Conservation (phyloP, 2,329 filamentous ascomycete genomes). For the Metarhizium robertsii region DNA sequence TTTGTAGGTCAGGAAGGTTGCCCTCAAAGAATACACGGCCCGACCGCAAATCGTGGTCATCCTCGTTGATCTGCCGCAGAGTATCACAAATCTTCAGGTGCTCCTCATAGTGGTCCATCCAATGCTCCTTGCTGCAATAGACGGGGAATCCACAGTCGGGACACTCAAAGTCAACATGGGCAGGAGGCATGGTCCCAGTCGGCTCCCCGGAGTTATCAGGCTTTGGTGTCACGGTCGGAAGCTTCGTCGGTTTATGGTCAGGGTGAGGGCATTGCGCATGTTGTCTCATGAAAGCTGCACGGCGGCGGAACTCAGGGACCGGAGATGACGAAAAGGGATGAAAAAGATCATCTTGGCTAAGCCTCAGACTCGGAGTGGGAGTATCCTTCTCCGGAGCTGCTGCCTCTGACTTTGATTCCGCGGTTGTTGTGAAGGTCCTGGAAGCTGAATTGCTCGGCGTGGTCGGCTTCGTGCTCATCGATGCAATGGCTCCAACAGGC, state of each 20-base stretch:
- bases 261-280: conserved; percentile 92
- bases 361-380: conserved; percentile 20
- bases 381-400: conserved; percentile 14
- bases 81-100: conserved; percentile 91
- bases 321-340: conserved; percentile 87
- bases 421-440: conserved; percentile 22
- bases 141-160: conserved; percentile 92
- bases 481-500: conserved; percentile 15
- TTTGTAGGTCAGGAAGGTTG: conserved; percentile 77
- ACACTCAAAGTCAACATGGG: conserved; percentile 87
- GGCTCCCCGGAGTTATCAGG: conserved; percentile 49
- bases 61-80: conserved; percentile 88
- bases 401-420: conserved; percentile 17
- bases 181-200: conserved; percentile 53
- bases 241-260: conserved; percentile 67
- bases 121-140: conserved; percentile 90
- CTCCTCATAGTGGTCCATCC: conserved; percentile 89
- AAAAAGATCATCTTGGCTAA: conserved; percentile 77
- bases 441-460: conserved; percentile 9
- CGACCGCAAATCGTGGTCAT: conserved; percentile 88
- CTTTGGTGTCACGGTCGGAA: conserved; percentile 55
- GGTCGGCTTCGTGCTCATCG: conserved; percentile 9
- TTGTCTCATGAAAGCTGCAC: conserved; percentile 84
- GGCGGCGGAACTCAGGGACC: conserved; percentile 74
- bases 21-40: conserved; percentile 92